Percentiles rank a stretch among this genome's conserved stretches.
Conservation (phyloP, 768 basidiomycete genomes). For the Hygrocybe coccinea region DNA sequence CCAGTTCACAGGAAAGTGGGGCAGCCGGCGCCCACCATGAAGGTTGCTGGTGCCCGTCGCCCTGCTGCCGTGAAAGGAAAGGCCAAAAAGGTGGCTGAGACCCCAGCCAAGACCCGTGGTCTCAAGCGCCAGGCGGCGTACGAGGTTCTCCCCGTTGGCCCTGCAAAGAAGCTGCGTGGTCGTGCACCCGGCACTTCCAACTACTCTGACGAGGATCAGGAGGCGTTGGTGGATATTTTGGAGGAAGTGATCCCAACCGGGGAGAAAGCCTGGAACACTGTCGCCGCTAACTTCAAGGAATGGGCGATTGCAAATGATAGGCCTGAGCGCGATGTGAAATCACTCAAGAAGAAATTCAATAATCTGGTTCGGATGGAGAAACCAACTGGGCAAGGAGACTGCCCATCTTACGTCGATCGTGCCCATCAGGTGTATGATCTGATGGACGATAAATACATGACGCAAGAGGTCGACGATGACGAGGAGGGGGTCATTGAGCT, state of each 20-base stretch:
- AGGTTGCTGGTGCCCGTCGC: no score
- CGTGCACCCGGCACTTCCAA: slow-evolving; percentile 15
- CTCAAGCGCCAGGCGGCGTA: neutral
- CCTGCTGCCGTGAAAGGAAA: no score
- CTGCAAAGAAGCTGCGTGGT: slow-evolving; percentile 1
- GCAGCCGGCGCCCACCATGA: no score
- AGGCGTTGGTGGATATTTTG: slow-evolving; percentile 13
- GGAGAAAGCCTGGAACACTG: slow-evolving; percentile 14
- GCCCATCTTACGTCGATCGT: slow-evolving; percentile 15
- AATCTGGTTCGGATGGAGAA: slow-evolving; percentile 19
- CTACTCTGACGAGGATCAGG: slow-evolving; percentile 15
- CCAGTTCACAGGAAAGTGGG: no score
- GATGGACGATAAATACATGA: slow-evolving; percentile 18
- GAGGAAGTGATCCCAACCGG: slow-evolving; percentile 19
- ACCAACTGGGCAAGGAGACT: slow-evolving; percentile 25
- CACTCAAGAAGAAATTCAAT: slow-evolving; percentile 23
- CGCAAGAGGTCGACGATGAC: slow-evolving; percentile 12
- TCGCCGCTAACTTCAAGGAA: slow-evolving; percentile 9
- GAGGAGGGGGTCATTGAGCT: neutral
- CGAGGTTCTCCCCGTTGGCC: neutral
- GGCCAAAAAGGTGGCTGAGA: no score
- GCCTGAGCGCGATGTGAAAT: slow-evolving; percentile 8
- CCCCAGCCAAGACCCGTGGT: neutral
- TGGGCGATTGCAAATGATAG: slow-evolving; percentile 15
- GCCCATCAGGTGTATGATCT: slow-evolving; percentile 18